Percentiles rank a stretch among this genome's conserved stretches.
Conservation (phyloP, 2,329 filamentous ascomycete species). For the Neofusicoccum sp. region DNA sequence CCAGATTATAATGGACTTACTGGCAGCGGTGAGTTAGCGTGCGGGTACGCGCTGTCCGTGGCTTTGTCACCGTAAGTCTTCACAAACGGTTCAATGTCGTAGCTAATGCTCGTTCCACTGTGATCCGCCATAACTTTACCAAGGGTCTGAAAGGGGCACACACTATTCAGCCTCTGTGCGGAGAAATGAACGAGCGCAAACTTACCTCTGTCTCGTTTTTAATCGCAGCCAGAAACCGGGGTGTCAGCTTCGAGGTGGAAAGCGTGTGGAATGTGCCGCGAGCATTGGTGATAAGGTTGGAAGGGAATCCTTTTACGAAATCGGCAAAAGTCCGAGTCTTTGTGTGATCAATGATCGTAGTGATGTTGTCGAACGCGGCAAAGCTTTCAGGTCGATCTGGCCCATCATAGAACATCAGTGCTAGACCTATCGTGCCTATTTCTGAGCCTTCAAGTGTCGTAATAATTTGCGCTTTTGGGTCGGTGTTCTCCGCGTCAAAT, state of each 20-base stretch:
- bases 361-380: neutral
- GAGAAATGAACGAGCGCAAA: neutral
- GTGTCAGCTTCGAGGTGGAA: neutral
- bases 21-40: neutral
- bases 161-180: neutral
- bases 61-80: neutral
- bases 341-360: neutral
- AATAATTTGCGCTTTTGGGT: neutral
- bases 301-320: neutral
- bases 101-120: slow-evolving; percentile 7
- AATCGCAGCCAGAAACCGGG: neutral
- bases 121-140: slow-evolving; percentile 1
- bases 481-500: neutral
- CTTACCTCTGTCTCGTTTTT: slow-evolving; percentile 3
- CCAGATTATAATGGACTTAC: neutral
- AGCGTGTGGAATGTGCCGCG: slow-evolving; percentile 1
- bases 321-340: neutral
- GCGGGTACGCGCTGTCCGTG: slow-evolving; percentile 3
- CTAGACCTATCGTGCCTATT: neutral
- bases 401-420: slow-evolving; percentile 1
- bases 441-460: neutral
- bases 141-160: neutral
- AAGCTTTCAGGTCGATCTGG: neutral
- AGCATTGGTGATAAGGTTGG: neutral
- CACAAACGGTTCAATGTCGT: slow-evolving; percentile 5